Conservation (phyloP, 2,329 filamentous ascomycete species). For the Amesomyces nigricolor region DNA sequence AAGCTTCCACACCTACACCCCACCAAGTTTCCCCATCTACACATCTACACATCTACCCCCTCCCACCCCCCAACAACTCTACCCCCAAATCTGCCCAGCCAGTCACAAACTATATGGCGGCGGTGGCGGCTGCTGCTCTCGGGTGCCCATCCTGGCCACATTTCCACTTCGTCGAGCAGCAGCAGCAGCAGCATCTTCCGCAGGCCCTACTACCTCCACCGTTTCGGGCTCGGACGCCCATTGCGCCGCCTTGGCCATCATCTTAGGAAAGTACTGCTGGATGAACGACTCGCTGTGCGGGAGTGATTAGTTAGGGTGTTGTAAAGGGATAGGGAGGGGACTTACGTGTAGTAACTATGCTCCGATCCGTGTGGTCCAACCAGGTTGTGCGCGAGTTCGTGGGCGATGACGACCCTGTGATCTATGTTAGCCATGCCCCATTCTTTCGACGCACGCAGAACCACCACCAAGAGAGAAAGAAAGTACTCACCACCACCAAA, state of each 20-base stretch:
- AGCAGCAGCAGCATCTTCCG: not conserved
- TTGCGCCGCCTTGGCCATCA: slow-evolving; percentile 51
- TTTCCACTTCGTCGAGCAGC: not conserved
- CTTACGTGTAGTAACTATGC: slow-evolving; percentile 76
- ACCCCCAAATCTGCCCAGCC: slow-evolving; percentile 9
- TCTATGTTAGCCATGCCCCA: not conserved
- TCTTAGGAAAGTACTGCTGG: slow-evolving; percentile 67
- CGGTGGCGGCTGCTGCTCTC: not conserved
- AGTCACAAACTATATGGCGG: slow-evolving; percentile 15
- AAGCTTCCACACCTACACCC: not conserved
- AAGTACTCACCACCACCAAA: slow-evolving; percentile 51
- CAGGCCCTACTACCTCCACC: not conserved
- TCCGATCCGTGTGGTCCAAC: slow-evolving; percentile 70
- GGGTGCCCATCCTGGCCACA: not conserved
- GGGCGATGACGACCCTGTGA: slow-evolving; percentile 88
- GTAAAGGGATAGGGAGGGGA: slow-evolving; percentile 16
- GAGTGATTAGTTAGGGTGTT: slow-evolving; percentile 11
- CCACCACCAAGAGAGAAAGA: not conserved
- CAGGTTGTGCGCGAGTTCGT: slow-evolving; percentile 93
- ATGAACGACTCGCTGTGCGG: slow-evolving; percentile 65
- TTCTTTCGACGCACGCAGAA: not conserved
- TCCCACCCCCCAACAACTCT: not conserved
- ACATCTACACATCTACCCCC: not conserved
- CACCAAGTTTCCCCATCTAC: not conserved
- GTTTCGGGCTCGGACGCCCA: slow-evolving; percentile 26